Conservation (phyloP, 2,329 filamentous ascomycete species). For the Chaetomium sp. region DNA sequence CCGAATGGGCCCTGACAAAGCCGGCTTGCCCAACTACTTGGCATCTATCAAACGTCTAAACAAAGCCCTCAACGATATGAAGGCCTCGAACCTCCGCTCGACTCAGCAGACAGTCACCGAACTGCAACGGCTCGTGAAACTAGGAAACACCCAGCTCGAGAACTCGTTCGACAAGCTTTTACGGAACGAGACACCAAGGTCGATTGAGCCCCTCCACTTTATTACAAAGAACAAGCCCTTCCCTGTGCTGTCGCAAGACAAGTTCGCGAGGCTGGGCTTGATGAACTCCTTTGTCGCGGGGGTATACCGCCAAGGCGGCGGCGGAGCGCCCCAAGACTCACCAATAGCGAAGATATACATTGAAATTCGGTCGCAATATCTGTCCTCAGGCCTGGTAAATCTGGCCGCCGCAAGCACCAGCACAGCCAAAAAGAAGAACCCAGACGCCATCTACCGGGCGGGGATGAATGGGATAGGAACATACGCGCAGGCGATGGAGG, state of each 20-base stretch:
- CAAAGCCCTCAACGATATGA: conserved; percentile 76
- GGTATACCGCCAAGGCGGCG: conserved; percentile 44
- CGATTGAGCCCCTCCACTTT: conserved; percentile 84
- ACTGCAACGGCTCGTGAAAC: conserved; percentile 67
- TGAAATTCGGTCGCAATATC: conserved; percentile 78
- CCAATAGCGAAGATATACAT: conserved; percentile 77
- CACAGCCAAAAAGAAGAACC: conserved; percentile 72
- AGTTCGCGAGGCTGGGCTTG: conserved; percentile 66
- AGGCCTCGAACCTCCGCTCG: conserved; percentile 80
- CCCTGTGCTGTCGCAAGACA: conserved; percentile 70
- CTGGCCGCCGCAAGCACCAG: conserved; percentile 80
- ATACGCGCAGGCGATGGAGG: conserved; percentile 82
- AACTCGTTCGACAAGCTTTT: conserved; percentile 74
- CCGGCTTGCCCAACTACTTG: conserved; percentile 77
- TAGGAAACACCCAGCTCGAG: conserved; percentile 77
- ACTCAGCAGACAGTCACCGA: conserved; percentile 86
- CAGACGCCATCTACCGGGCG: conserved; percentile 76
- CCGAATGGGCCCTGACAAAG: conserved; percentile 74
- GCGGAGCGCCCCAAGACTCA: conserved; percentile 48
- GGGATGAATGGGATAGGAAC: conserved; percentile 88
- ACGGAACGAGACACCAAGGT: conserved; percentile 65
- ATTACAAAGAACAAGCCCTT: conserved; percentile 86
- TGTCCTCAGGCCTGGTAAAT: conserved; percentile 76
- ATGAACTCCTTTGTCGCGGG: conserved; percentile 70
- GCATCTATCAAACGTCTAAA: conserved; percentile 83